Evolutionary conservation across 805 yeast genomes (phyloP).

Genomic region (Candida mattraensis): DNA sequence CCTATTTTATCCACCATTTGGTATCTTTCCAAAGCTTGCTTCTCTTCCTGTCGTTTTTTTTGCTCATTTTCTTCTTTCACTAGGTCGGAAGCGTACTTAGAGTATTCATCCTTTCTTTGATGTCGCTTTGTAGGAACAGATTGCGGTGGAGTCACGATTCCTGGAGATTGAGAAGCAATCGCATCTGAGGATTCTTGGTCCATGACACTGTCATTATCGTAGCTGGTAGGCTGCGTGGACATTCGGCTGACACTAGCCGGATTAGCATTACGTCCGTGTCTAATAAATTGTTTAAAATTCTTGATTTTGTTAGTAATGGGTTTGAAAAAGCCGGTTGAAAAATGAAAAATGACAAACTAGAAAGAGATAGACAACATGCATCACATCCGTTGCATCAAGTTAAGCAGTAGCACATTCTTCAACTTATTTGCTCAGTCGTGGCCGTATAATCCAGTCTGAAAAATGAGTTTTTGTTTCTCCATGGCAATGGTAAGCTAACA

Average conservation of each 20-base stretch:
- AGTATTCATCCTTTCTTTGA: constrained; percentile 29
- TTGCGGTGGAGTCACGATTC: constrained; percentile 6
- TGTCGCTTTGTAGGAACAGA: constrained; percentile 12
- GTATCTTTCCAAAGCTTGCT: constrained; percentile 37
- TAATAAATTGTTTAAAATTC: constrained; percentile 43
- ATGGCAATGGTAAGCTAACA: too few species aligned
- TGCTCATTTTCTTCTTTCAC: constrained; percentile 33
- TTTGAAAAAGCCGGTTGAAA: too few species aligned
- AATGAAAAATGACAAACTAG: too few species aligned
- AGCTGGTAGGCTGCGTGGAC: constrained; percentile 8
- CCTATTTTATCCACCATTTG: constrained; percentile 49
- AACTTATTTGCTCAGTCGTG: too few species aligned
- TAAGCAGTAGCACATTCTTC: too few species aligned
- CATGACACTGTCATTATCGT: constrained; percentile 7
- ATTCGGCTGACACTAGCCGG: constrained; percentile 6
- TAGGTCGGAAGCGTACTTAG: constrained; percentile 33
- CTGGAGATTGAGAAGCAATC: constrained; percentile 1
- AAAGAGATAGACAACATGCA: too few species aligned
- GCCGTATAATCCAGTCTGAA: too few species aligned
- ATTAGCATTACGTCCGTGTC: constrained; percentile 38
- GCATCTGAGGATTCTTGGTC: constrained; percentile 2
- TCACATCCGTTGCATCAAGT: too few species aligned
- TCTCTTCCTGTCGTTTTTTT: constrained; percentile 21
- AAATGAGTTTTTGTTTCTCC: too few species aligned
- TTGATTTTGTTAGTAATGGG: constrained; percentile 18